phyloP scores from a whole-genome alignment of 768 basidiomycete genomes.

The Tephrocybe sp. region DNA sequence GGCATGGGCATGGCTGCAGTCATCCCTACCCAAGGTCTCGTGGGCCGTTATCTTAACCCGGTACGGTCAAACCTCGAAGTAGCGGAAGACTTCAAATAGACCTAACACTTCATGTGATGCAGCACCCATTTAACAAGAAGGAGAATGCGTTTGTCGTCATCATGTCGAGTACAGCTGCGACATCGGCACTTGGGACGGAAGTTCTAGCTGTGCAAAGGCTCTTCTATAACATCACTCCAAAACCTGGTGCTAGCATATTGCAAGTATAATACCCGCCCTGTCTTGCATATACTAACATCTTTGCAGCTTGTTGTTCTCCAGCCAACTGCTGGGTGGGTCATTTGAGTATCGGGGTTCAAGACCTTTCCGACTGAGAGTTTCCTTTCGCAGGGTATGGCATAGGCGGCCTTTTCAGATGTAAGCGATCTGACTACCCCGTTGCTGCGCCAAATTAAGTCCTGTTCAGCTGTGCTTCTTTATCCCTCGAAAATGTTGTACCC shows the following conservation, averaged over 20 bases:
- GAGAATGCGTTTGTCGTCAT: slow-evolving; percentile 60
- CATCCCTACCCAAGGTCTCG: slow-evolving; percentile 45
- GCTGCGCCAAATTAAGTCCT: background rate
- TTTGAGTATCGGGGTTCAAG: background rate
- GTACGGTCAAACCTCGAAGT: slow-evolving; percentile 26
- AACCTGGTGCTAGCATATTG: slow-evolving; percentile 45
- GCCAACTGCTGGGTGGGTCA: slow-evolving; percentile 30
- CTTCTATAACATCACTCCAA: slow-evolving; percentile 53
- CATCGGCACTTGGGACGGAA: slow-evolving; percentile 52
- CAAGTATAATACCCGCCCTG: slow-evolving; percentile 10
- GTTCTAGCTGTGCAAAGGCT: slow-evolving; percentile 54
- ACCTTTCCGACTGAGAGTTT: slow-evolving; percentile 22
- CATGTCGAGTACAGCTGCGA: slow-evolving; percentile 56
- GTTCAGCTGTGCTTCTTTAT: slow-evolving; percentile 45
- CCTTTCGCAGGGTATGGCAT: slow-evolving; percentile 56
- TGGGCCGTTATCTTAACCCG: slow-evolving; percentile 53
- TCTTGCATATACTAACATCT: background rate
- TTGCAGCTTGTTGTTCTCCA: slow-evolving; percentile 31
- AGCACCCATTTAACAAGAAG: slow-evolving; percentile 62
- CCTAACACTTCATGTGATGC: background rate
- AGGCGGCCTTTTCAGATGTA: slow-evolving; percentile 52
- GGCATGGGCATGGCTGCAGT: slow-evolving; percentile 44
- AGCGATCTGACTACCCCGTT: slow-evolving; percentile 10
- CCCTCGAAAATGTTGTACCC: slow-evolving; percentile 56
- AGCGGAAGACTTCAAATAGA: too few relatives aligned